Evolutionary conservation across 2,329 filamentous ascomycete genomes (phyloP).

Genomic region (Pseudofabraea citricarpa): DNA sequence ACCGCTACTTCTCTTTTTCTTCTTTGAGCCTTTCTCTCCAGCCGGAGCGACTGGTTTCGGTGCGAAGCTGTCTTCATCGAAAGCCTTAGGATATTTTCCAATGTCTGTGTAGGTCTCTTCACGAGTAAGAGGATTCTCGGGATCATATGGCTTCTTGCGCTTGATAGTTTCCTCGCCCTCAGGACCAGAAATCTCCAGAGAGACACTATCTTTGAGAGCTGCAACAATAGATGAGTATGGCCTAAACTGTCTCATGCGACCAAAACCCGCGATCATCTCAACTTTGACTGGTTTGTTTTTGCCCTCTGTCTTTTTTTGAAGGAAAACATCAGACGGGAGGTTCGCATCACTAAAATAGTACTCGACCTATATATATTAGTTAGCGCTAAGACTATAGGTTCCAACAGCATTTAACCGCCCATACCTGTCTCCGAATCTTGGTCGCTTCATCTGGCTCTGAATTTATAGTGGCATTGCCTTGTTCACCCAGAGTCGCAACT

Average conservation of each 20-base stretch:
- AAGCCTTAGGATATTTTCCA: neutral
- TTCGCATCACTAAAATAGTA: slow-evolving; percentile 93
- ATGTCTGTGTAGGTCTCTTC: slow-evolving; percentile 31
- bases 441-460: neutral
- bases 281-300: slow-evolving; percentile 78
- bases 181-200: slow-evolving; percentile 68
- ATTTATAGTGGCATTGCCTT: too few relatives aligned
- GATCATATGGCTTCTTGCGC: slow-evolving; percentile 66
- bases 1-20: slow-evolving; percentile 39
- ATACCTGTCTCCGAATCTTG: neutral
- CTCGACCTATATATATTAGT: slow-evolving; percentile 60
- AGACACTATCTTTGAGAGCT: slow-evolving; percentile 71
- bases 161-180: slow-evolving; percentile 65
- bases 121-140: neutral
- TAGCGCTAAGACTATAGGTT: neutral
- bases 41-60: neutral
- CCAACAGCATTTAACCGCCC: neutral
- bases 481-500: too few relatives aligned
- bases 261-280: slow-evolving; percentile 76
- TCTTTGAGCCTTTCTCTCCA: slow-evolving; percentile 12
- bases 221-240: slow-evolving; percentile 77
- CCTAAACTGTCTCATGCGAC: slow-evolving; percentile 91
- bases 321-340: slow-evolving; percentile 79
- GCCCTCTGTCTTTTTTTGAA: slow-evolving; percentile 73
- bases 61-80: neutral